A percentile compares a stretch with the other conserved stretches of the same genome.
These are phyloP conservation scores for Botrytis elliptica DNA, from an alignment of 2,329 filamentous ascomycete genomes.

Conservation along the genomic window DNA sequence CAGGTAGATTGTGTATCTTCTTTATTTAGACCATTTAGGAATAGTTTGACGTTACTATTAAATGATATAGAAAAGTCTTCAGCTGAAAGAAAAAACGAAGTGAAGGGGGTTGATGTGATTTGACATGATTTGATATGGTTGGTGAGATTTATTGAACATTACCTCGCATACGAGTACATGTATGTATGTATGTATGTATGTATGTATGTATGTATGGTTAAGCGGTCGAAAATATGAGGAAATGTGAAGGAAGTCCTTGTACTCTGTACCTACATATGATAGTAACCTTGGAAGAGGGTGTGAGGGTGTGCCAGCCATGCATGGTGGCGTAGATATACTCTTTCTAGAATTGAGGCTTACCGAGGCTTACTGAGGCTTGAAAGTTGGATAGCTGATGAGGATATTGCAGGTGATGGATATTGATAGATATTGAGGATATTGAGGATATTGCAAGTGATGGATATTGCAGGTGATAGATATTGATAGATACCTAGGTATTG, in stretches of 20 bases:
- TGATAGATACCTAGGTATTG: too few species aligned
- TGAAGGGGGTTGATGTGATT: neutral
- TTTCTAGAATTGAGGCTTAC: slow-evolving; percentile 10
- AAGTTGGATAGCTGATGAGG: neutral
- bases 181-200: neutral
- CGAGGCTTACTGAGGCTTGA: slow-evolving; percentile 6
- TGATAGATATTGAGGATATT: too few species aligned
- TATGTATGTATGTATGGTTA: neutral
- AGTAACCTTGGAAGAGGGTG: neutral
- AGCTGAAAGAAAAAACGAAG: neutral
- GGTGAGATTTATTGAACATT: neutral
- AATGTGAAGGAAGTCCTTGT: neutral
- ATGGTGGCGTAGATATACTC: slow-evolving; percentile 9
- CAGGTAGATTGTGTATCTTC: neutral
- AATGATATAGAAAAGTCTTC: neutral
- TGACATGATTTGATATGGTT: slow-evolving; percentile 2
- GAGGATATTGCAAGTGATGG: too few species aligned
- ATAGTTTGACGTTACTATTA: neutral
- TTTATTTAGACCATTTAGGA: neutral
- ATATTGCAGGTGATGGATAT: too few species aligned
- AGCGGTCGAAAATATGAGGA: neutral
- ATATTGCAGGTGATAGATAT: too few species aligned
- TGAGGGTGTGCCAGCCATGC: slow-evolving; percentile 4
- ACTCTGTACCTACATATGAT: neutral
- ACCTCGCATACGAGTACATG: neutral